Evolutionary conservation across 805 yeast genomes (phyloP).

Genomic region (Spathaspora hagerdaliae): DNA sequence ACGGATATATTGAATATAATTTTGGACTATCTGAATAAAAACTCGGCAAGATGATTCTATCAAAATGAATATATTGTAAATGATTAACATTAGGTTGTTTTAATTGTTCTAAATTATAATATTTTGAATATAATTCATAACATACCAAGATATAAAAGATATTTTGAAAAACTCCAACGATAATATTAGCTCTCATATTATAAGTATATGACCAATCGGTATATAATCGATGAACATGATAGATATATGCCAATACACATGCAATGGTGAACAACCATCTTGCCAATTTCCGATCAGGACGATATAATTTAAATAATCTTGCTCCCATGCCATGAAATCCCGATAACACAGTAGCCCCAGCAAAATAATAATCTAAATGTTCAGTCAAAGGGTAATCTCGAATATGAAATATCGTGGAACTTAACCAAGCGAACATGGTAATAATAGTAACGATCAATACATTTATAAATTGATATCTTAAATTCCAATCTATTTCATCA

Average conservation of each 20-base stretch:
- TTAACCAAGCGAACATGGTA: constrained; percentile 85
- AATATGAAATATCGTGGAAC: constrained; percentile 82
- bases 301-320: constrained; percentile 59
- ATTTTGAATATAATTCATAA: constrained; percentile 27
- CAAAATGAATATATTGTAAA: constrained; percentile 20
- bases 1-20: constrained; percentile 36
- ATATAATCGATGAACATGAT: constrained; percentile 64
- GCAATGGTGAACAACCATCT: constrained; percentile 33
- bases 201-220: constrained; percentile 87
- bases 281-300: constrained; percentile 15
- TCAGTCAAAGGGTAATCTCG: constrained; percentile 81
- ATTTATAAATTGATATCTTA: constrained; percentile 20
- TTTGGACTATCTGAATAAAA: constrained; percentile 33
- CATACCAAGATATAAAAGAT: constrained; percentile 26
- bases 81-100: constrained; percentile 16
- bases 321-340: constrained; percentile 70
- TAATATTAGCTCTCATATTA: constrained; percentile 86
- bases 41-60: constrained; percentile 21
- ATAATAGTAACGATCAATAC: constrained; percentile 50
- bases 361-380: constrained; percentile 84
- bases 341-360: constrained; percentile 79
- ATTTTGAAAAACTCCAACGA: constrained; percentile 75
- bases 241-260: constrained; percentile 49
- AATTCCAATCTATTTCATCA: constrained; percentile 2
- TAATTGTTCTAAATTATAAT: constrained; percentile 21